These are phyloP conservation scores for Neohortaea acidophila DNA, from an alignment of 495 filamentous ascomycete species.

Conservation along the genomic window DNA sequence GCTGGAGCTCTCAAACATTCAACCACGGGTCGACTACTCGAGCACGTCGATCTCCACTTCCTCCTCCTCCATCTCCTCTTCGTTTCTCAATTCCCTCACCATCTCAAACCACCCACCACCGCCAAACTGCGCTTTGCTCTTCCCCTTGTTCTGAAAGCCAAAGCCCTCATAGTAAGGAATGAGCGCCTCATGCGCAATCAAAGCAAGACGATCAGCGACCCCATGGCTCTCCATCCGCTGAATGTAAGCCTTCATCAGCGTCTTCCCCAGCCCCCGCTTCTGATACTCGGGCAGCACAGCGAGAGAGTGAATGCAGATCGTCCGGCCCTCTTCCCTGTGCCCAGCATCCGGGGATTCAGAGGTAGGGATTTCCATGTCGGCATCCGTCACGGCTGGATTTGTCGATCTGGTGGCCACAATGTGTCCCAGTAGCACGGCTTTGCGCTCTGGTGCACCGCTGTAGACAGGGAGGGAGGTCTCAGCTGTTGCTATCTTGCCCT, in stretches of 20 bases:
- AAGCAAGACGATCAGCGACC: conserved; percentile 53
- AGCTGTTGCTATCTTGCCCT: conserved; percentile 34
- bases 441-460: conserved; percentile 33
- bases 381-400: conserved; percentile 49
- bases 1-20: not conserved
- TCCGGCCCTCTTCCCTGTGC: conserved; percentile 57
- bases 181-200: conserved; percentile 62
- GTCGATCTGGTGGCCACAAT: conserved; percentile 58
- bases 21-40: not conserved
- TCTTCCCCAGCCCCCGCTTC: conserved; percentile 55
- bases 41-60: too few relatives aligned
- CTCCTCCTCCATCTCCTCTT: not conserved
- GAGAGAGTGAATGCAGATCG: conserved; percentile 67
- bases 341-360: conserved; percentile 28
- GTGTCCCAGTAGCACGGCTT: conserved; percentile 61
- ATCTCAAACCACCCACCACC: conserved; percentile 73
- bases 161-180: conserved; percentile 61
- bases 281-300: conserved; percentile 66
- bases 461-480: conserved; percentile 34
- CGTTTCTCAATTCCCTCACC: conserved; percentile 25
- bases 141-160: conserved; percentile 55
- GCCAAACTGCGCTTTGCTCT: conserved; percentile 48
- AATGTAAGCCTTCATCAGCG: conserved; percentile 59
- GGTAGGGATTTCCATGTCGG: conserved; percentile 55
- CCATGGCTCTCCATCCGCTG: conserved; percentile 51